Conservation (phyloP, 73 alveolate species). For the Halteria grandinella region DNA sequence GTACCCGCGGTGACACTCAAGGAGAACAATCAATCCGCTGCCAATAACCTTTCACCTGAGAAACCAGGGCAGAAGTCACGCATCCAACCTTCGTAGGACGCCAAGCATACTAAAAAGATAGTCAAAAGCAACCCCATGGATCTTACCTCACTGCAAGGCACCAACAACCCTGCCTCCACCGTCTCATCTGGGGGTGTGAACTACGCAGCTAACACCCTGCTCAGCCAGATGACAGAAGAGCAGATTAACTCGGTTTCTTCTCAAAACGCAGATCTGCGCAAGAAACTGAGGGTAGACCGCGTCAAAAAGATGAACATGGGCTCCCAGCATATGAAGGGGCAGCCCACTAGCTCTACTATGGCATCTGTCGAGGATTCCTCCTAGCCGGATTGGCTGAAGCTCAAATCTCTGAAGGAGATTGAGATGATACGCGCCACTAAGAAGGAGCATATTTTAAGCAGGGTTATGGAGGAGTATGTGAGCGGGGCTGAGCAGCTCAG, state of each 20-base stretch:
- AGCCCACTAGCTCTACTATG: background rate
- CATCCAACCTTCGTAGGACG: conserved; percentile 18
- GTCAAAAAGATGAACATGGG: conserved; percentile 58
- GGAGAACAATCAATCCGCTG: background rate
- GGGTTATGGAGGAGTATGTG: conserved; percentile 51
- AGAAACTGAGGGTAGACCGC: conserved; percentile 67
- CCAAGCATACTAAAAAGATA: conserved; percentile 24
- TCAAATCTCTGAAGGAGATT: conserved; percentile 54
- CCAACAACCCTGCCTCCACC: background rate
- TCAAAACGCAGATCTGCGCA: conserved; percentile 51
- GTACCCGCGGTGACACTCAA: background rate
- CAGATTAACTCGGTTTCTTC: background rate
- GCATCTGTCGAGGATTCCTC: conserved; percentile 43
- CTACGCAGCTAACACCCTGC: background rate
- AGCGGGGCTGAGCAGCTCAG: conserved; percentile 11
- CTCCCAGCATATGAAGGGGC: background rate
- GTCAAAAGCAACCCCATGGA: conserved; percentile 66
- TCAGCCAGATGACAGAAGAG: conserved; percentile 10
- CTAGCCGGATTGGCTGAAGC: conserved; percentile 64
- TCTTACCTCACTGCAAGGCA: conserved; percentile 1
- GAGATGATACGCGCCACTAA: conserved; percentile 53
- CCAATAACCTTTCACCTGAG: background rate
- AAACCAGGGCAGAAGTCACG: background rate
- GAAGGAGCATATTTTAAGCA: conserved; percentile 38
- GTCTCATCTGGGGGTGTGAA: background rate